Percentiles rank a stretch among this genome's conserved stretches.
phyloP scores from a whole-genome alignment of 768 basidiomycete species.

The Pulveroboletus sp. region DNA sequence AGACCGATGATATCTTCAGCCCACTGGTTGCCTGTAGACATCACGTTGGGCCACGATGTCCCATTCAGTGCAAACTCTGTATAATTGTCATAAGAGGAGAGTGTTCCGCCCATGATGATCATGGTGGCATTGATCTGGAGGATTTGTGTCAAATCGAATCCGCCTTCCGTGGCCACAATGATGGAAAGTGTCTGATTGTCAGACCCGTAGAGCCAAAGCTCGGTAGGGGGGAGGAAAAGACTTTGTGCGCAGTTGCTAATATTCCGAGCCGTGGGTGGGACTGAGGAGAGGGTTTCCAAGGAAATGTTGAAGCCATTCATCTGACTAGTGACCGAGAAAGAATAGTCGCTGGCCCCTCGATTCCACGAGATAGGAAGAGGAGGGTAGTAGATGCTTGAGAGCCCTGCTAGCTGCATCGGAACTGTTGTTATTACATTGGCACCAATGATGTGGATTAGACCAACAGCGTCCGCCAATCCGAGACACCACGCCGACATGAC shows the following conservation, averaged over 20 bases:
- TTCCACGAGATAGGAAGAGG: slow-evolving; percentile 4
- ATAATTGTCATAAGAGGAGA: slow-evolving; percentile 3
- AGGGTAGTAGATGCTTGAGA: slow-evolving; percentile 15
- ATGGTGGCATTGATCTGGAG: slow-evolving; percentile 10
- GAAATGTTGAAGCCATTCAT: slow-evolving; percentile 18
- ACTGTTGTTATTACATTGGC: neutral
- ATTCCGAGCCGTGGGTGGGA: slow-evolving; percentile 11
- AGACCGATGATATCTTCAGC: slow-evolving; percentile 15
- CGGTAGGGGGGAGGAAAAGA: accelerated
- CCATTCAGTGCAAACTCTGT: slow-evolving; percentile 14
- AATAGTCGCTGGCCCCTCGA: too few relatives aligned
- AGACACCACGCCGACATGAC: slow-evolving; percentile 5
- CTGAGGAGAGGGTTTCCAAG: slow-evolving; percentile 7
- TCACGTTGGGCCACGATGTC: slow-evolving; percentile 12
- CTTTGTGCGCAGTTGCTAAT: neutral
- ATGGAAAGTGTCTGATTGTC: slow-evolving; percentile 13
- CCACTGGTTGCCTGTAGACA: slow-evolving; percentile 8
- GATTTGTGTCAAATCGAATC: neutral
- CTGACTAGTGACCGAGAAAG: neutral
- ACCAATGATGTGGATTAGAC: slow-evolving; percentile 8
- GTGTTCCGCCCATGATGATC: slow-evolving; percentile 4
- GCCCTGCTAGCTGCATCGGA: neutral
- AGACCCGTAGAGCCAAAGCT: slow-evolving; percentile 5
- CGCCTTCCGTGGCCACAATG: neutral
- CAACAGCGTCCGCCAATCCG: neutral